Conservation (phyloP, 1,139 yeast species). For the Pichia sp. region DNA sequence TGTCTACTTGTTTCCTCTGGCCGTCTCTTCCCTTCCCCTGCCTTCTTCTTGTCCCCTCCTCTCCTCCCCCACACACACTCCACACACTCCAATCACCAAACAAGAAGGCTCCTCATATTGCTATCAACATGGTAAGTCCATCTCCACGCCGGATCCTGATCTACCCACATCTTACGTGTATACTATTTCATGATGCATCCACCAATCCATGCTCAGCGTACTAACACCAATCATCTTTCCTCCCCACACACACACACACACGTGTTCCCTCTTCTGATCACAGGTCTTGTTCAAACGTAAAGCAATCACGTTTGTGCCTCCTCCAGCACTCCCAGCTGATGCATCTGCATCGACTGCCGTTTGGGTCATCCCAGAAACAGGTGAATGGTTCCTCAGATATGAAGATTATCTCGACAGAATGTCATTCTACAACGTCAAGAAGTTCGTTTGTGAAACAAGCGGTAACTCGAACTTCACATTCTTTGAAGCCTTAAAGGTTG, state of each 20-base stretch:
- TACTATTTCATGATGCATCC: no score
- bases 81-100: no score
- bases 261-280: no score
- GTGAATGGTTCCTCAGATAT: conserved; percentile 81
- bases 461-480: conserved; percentile 91
- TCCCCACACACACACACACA: no score
- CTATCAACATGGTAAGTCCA: background rate
- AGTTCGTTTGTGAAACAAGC: conserved; percentile 93
- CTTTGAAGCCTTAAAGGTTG: conserved; percentile 84
- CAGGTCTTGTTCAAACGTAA: conserved; percentile 73
- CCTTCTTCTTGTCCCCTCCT: no score
- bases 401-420: conserved; percentile 69
- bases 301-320: conserved; percentile 57
- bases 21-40: no score
- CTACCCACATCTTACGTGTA: no score
- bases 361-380: conserved; percentile 79
- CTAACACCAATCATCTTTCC: no score
- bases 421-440: conserved; percentile 70
- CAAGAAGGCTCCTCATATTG: background rate
- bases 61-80: no score
- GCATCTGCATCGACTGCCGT: conserved; percentile 50
- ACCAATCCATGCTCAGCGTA: no score
- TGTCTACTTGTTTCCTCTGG: no score
- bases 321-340: conserved; percentile 56
- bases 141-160: no score